Conservation (phyloP, 176 grass and related monocot genomes). For the Secale cereale region DNA sequence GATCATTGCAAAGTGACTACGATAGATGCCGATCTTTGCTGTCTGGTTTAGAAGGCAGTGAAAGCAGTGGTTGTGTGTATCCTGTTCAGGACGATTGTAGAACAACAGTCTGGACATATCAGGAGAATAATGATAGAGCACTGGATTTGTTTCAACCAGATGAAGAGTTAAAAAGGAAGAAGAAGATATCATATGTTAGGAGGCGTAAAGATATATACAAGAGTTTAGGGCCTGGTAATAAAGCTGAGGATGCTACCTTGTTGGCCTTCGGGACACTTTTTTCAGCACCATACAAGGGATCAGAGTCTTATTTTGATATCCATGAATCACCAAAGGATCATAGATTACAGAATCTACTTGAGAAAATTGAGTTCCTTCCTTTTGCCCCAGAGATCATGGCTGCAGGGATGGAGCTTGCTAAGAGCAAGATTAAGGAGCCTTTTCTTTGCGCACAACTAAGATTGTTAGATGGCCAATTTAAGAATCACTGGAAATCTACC, state of each 20-base stretch:
- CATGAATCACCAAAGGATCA: slow-evolving; percentile 59
- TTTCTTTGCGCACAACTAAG: slow-evolving; percentile 91
- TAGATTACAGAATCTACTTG: slow-evolving; percentile 48
- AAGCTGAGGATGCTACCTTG: slow-evolving; percentile 58
- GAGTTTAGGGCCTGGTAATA: slow-evolving; percentile 71
- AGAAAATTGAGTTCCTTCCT: slow-evolving; percentile 77
- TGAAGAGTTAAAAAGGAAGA: slow-evolving; percentile 70
- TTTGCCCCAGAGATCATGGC: slow-evolving; percentile 83
- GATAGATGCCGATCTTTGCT: slow-evolving; percentile 63
- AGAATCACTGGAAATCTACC: slow-evolving; percentile 92
- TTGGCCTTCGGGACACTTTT: slow-evolving; percentile 96
- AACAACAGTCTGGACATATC: slow-evolving; percentile 88
- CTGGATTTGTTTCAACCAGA: slow-evolving; percentile 92
- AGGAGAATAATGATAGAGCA: slow-evolving; percentile 42
- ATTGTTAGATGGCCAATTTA: slow-evolving; percentile 95
- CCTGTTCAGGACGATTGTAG: slow-evolving; percentile 78
- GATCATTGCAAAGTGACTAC: slow-evolving; percentile 46
- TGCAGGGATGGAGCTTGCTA: slow-evolving; percentile 69
- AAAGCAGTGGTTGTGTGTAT: slow-evolving; percentile 57
- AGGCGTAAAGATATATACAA: slow-evolving; percentile 72
- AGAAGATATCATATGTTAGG: slow-evolving; percentile 67
- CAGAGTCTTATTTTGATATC: slow-evolving; percentile 86
- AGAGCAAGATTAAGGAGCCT: slow-evolving; percentile 61
- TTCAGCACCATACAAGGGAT: slow-evolving; percentile 82
- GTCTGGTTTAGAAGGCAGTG: slow-evolving; percentile 54